Evolutionary conservation across 352 stramenopile species (phyloP), one percentile per base, ranked within the genome.

Genomic region (Aphanomyces euteiches): DNA sequence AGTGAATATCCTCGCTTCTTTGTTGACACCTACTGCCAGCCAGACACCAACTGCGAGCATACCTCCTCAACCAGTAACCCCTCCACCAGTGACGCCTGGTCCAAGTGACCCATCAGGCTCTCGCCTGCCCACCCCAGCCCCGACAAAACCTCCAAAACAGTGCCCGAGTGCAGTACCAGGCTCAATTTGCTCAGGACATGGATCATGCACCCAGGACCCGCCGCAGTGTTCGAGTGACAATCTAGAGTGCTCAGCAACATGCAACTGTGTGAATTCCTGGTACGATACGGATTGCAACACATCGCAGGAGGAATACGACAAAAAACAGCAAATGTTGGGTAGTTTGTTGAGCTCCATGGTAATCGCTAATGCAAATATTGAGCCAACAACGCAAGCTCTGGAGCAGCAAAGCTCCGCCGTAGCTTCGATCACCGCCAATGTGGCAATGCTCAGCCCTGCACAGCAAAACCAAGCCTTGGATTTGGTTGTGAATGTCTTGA

Each of bases 351-450:
- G 64, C 17, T 82, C 84, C 0, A 89, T 91, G 81, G 72, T 73
- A 34, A 86, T 77, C 7, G 82, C 84, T 4, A 75, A 73, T 3
- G 71, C 75, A 15, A 86, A 79, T 3, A 69, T 87, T 19, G 47
- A 69, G 13, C 63, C 63, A 8, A 69, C 63, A 6, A 12, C 78
- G 4, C 75, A 78, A 7, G 80, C 80, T 0, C 73, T 91, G 56
- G 84, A 91, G 56, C 84, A 90, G 47, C 77, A 90, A 41, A 82
- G 82, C 19, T 75, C 81, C 3, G 88, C 82, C 57, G 82, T 90
- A 3, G 79, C 77, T 6, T 89, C 80, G n/a, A 78, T 91, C 7
- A 88, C 84, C 1, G 87, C 88, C 47, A 88, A 78, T 37, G 81
- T 82, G 15, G 76, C 69, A 0, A 79, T 90, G 4, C 69, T 91